Percentiles rank a stretch among this genome's conserved stretches.
phyloP scores from a whole-genome alignment of 306 rosid genomes.

The Prunus campanulata region DNA sequence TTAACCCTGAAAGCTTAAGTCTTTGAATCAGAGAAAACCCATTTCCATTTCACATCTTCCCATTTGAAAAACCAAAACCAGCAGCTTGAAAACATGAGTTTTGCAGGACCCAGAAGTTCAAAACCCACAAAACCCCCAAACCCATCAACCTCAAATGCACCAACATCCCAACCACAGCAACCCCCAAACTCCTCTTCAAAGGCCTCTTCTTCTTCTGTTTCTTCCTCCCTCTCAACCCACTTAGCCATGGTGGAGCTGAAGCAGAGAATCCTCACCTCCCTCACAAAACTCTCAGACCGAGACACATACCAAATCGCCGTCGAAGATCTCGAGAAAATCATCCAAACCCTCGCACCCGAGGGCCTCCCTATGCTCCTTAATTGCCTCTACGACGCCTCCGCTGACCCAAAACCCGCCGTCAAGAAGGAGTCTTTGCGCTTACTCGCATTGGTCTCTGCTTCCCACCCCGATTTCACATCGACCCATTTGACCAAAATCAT shows the following conservation, averaged over 20 bases:
- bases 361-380: conserved; percentile 81
- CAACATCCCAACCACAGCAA: conserved; percentile 7
- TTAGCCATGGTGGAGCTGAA: conserved; percentile 93
- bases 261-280: conserved; percentile 77
- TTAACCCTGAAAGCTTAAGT: background rate
- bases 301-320: conserved; percentile 96
- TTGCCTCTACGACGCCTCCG: conserved; percentile 74
- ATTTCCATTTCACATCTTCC: conserved; percentile 6
- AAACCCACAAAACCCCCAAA: conserved; percentile 56
- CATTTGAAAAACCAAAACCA: background rate
- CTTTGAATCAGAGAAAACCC: conserved; percentile 1
- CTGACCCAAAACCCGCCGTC: conserved; percentile 84
- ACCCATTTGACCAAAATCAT: conserved; percentile 76
- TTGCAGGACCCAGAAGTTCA: conserved; percentile 43
- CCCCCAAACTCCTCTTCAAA: background rate
- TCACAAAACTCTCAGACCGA: conserved; percentile 86
- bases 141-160: conserved; percentile 28
- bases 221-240: conserved; percentile 59
- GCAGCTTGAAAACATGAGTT: conserved; percentile 34
- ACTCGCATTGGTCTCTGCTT: conserved; percentile 54
- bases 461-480: conserved; percentile 57
- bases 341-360: conserved; percentile 57
- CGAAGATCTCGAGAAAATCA: conserved; percentile 75
- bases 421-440: conserved; percentile 76
- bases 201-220: conserved; percentile 13